phyloP scores from a whole-genome alignment of 1,139 yeast genomes.

The Hemisphaericaspora xylanilytica region DNA sequence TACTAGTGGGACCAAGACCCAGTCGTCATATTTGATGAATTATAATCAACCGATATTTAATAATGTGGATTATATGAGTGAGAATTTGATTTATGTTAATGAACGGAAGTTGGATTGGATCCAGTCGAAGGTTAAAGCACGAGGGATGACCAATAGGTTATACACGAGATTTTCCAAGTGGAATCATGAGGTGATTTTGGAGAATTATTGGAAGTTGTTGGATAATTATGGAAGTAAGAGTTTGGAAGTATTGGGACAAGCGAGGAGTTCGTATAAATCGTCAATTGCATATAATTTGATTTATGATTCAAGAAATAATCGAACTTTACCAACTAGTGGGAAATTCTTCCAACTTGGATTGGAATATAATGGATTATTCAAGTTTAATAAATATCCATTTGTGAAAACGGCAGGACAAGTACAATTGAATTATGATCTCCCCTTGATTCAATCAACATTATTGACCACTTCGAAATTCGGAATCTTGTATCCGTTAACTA shows the following conservation, averaged over 20 bases:
- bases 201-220: conserved; percentile 63
- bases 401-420: conserved; percentile 50
- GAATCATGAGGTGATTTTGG: conserved; percentile 63
- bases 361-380: conserved; percentile 55
- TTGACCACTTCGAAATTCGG: conserved; percentile 53
- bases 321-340: conserved; percentile 60
- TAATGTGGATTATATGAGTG: conserved; percentile 53
- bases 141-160: conserved; percentile 58
- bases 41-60: conserved; percentile 61
- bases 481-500: conserved; percentile 37
- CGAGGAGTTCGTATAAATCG: conserved; percentile 64
- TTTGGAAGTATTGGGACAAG: conserved; percentile 35
- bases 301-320: conserved; percentile 58
- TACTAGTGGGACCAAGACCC: conserved; percentile 73
- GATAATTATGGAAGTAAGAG: conserved; percentile 41
- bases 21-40: conserved; percentile 66
- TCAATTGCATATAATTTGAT: conserved; percentile 50
- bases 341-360: conserved; percentile 47
- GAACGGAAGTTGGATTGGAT: conserved; percentile 70
- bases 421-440: conserved; percentile 34
- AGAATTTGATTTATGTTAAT: conserved; percentile 54
- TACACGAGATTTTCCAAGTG: conserved; percentile 26
- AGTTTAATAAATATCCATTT: conserved; percentile 29
- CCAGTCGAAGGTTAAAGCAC: conserved; percentile 54
- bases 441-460: conserved; percentile 29